Percentiles rank a stretch among this genome's conserved stretches.
Evolutionary conservation across 768 basidiomycete species (phyloP).

Genomic region (Mycena amicta): DNA sequence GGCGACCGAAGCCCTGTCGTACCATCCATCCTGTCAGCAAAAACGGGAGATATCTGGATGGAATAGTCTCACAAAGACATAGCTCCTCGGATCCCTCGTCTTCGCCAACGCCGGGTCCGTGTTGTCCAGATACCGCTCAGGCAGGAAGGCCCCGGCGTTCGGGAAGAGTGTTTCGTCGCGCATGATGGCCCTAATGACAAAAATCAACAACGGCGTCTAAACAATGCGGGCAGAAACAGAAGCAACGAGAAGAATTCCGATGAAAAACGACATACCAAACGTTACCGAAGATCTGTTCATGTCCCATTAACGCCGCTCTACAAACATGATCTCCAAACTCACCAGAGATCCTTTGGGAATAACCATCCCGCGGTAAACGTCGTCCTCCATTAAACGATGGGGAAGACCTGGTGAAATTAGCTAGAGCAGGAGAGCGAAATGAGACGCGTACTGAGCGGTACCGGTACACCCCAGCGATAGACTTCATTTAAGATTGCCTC

Average conservation of each 20-base stretch:
- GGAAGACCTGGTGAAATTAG: conserved; percentile 50
- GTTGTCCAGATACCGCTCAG: conserved; percentile 27
- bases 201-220: conserved; percentile 9
- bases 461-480: conserved; percentile 57
- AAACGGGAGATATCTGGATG: no score
- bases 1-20: conserved; percentile 49
- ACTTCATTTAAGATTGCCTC: conserved; percentile 59
- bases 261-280: conserved; percentile 47
- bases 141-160: conserved; percentile 23
- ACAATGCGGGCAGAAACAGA: background rate
- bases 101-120: conserved; percentile 18
- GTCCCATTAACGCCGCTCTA: no score
- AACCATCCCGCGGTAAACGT: conserved; percentile 57
- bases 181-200: conserved; percentile 44
- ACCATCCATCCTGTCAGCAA: conserved; percentile 37
- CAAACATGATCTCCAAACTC: conserved; percentile 25
- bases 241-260: conserved; percentile 7
- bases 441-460: conserved; percentile 54
- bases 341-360: conserved; percentile 68
- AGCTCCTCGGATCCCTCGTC: conserved; percentile 19
- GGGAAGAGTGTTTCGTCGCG: conserved; percentile 52
- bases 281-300: conserved; percentile 64
- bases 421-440: background rate
- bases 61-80: conserved; percentile 17
- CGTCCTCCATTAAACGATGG: conserved; percentile 66